Evolutionary conservation across 139 green algal species (phyloP).

Genomic region (Prasinococcaceae sp.): DNA sequence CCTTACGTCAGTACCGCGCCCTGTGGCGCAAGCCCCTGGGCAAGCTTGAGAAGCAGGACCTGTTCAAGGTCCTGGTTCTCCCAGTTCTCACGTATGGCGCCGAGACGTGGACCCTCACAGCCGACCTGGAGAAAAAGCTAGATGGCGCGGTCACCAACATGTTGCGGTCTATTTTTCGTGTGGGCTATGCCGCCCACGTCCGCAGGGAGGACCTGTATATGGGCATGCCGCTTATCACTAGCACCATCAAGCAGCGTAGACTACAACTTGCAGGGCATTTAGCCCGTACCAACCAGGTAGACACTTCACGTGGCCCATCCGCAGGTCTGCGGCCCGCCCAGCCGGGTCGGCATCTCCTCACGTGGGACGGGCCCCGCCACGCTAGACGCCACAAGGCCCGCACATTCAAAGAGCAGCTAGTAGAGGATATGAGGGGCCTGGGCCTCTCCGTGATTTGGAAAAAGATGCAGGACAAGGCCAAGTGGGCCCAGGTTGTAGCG

Average conservation of each 20-base stretch:
- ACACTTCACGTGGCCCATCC: neutral
- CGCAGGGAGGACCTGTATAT: neutral
- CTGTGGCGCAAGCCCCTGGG: neutral
- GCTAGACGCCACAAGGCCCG: neutral
- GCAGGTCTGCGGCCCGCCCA: neutral
- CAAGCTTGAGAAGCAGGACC: neutral
- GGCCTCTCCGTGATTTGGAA: neutral
- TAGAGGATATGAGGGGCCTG: neutral
- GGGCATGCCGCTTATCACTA: neutral
- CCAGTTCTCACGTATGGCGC: neutral
- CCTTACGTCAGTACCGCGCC: neutral
- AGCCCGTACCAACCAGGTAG: neutral
- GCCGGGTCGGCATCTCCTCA: neutral
- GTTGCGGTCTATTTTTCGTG: neutral
- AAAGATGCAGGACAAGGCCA: neutral
- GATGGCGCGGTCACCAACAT: neutral
- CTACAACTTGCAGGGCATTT: neutral
- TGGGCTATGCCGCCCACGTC: neutral
- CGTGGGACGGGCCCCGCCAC: neutral
- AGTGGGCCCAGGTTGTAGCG: neutral
- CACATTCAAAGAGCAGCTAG: neutral
- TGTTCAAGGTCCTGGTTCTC: neutral
- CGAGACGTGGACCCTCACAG: neutral
- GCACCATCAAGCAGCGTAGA: neutral
- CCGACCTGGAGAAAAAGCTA: neutral